A percentile compares a stretch with the other conserved stretches of the same genome.
Conservation (phyloP, 306 rosid species). For the Trifolium dubium region DNA sequence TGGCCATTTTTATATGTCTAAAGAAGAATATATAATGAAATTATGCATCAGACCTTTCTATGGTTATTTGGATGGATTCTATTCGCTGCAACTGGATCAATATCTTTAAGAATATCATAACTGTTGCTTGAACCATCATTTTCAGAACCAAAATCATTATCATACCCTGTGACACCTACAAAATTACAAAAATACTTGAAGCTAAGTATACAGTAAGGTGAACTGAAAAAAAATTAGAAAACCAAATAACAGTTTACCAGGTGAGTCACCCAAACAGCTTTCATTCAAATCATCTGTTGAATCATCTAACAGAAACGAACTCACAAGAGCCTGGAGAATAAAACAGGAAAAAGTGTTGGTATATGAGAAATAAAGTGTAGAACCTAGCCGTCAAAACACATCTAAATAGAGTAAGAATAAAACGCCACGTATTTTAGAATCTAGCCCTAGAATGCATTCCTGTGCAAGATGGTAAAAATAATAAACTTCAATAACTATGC, state of each 20-base stretch:
- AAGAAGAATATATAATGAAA: conserved; percentile 35
- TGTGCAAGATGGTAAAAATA: background rate
- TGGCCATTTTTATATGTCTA: conserved; percentile 5
- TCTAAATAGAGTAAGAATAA: background rate
- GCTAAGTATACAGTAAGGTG: background rate
- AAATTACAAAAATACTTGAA: conserved; percentile 26
- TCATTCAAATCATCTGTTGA: conserved; percentile 55
- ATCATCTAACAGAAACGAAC: conserved; percentile 82
- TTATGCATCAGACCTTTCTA: conserved; percentile 63
- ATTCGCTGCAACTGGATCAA: conserved; percentile 88
- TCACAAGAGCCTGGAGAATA: conserved; percentile 76
- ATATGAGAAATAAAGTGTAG: background rate
- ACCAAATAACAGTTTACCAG: conserved; percentile 50
- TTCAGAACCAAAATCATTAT: conserved; percentile 40
- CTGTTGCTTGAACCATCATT: conserved; percentile 44
- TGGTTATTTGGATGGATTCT: conserved; percentile 91
- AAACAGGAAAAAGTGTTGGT: background rate
- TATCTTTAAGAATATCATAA: conserved; percentile 67
- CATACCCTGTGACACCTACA: conserved; percentile 49
- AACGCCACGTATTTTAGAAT: background rate
- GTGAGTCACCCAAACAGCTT: conserved; percentile 38
- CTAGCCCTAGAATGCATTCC: too few relatives aligned
- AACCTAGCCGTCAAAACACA: conserved; percentile 14
- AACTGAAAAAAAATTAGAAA: background rate
- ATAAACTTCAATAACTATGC: background rate